phyloP scores from a whole-genome alignment of 2,329 filamentous ascomycete genomes.

The Tolypocladium pustulatum region DNA sequence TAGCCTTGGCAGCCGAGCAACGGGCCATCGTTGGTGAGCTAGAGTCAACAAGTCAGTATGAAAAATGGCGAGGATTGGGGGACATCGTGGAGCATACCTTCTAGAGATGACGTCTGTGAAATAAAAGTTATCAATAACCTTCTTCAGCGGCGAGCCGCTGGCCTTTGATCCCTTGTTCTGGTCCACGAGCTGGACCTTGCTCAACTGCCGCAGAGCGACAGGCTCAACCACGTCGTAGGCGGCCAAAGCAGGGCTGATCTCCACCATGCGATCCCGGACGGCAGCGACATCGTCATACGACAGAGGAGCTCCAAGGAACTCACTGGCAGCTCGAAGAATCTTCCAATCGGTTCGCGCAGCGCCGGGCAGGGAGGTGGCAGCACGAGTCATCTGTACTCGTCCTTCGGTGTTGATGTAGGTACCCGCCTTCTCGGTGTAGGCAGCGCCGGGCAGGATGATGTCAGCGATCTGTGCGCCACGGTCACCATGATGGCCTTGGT shows the following conservation, averaged over 20 bases:
- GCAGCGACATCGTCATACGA: constrained; percentile 88
- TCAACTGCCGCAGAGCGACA: constrained; percentile 60
- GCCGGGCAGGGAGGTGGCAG: constrained; percentile 79
- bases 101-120: constrained; percentile 95
- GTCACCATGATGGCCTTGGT: constrained; percentile 98
- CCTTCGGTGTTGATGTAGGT: constrained; percentile 99
- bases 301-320: constrained; percentile 79
- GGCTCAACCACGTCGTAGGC: constrained; percentile 88
- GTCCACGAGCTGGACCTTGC: constrained; percentile 91
- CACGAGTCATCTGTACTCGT: constrained; percentile 85
- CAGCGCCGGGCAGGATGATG: constrained; percentile 83
- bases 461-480: constrained; percentile 86
- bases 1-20: constrained; percentile 86
- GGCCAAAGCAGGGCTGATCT: constrained; percentile 83
- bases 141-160: constrained; percentile 66
- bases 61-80: constrained; percentile 4
- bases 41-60: constrained; percentile 11
- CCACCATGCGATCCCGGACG: constrained; percentile 85
- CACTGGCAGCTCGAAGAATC: constrained; percentile 86
- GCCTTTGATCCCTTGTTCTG: constrained; percentile 81
- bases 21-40: constrained; percentile 98
- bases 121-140: constrained; percentile 91
- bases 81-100: constrained; percentile 51
- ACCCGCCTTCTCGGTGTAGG: constrained; percentile 92
- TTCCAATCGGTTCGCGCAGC: constrained; percentile 97